phyloP scores from a whole-genome alignment of 2,329 filamentous ascomycete species.

The Colletotrichum destructivum region DNA sequence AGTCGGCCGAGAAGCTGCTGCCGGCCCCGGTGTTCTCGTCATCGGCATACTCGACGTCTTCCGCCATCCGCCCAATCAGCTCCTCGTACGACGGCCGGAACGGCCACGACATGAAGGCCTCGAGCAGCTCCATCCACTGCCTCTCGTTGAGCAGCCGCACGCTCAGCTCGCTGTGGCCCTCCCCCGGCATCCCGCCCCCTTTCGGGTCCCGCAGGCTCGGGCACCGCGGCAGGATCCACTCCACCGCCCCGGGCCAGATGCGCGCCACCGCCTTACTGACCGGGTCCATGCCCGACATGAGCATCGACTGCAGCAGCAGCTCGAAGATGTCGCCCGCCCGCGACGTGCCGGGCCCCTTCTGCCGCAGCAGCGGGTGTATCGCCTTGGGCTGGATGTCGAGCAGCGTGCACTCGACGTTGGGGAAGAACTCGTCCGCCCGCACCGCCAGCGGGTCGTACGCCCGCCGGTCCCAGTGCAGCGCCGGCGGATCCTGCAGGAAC shows the following conservation, averaged over 20 bases:
- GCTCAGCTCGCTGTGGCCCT: slow-evolving; percentile 58
- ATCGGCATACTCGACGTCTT: slow-evolving; percentile 45
- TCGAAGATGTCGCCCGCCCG: slow-evolving; percentile 67
- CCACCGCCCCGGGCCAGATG: slow-evolving; percentile 73
- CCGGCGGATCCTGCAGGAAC: slow-evolving; percentile 63
- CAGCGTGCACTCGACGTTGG: slow-evolving; percentile 69
- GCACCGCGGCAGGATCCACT: slow-evolving; percentile 66
- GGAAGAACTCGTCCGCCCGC: slow-evolving; percentile 75
- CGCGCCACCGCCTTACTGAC: slow-evolving; percentile 63
- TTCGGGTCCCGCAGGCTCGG: slow-evolving; percentile 63
- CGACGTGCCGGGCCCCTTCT: slow-evolving; percentile 57
- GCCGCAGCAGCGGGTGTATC: slow-evolving; percentile 63
- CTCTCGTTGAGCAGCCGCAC: slow-evolving; percentile 65
- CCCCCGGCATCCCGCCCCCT: slow-evolving; percentile 61
- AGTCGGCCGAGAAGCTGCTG: slow-evolving; percentile 27
- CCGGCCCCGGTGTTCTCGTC: slow-evolving; percentile 10
- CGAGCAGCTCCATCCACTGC: slow-evolving; percentile 72
- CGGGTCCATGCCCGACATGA: slow-evolving; percentile 51
- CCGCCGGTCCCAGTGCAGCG: slow-evolving; percentile 79
- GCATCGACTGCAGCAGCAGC: slow-evolving; percentile 63
- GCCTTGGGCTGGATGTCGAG: slow-evolving; percentile 77
- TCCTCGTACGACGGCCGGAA: slow-evolving; percentile 68
- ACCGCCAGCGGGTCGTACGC: slow-evolving; percentile 78
- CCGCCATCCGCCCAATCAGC: slow-evolving; percentile 60
- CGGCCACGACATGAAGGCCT: slow-evolving; percentile 77